Evolutionary conservation across 2,329 filamentous ascomycete genomes (phyloP), one percentile per base, ranked within the genome.

Genomic region (Cordyceps tenuipes): DNA sequence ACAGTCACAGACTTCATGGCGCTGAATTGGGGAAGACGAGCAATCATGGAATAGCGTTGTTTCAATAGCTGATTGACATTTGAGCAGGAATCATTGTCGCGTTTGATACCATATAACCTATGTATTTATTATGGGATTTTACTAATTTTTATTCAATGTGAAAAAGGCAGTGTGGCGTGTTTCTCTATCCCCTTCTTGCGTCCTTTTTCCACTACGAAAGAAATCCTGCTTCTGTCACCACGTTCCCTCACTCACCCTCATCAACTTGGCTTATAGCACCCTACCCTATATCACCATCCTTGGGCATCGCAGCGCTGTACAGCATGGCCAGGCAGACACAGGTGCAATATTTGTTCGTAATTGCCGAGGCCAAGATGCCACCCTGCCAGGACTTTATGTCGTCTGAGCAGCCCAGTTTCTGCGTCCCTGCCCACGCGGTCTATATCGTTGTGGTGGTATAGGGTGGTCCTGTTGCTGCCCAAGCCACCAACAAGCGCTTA

Each of bases 1-100:
- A 8, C 68, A 70, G 52, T 57, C 53, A 7, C 51, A 50, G n/a
- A 69, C 64, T 59, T 66, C 65, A 19, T 71, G 67, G 70, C 69
- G 61, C 66, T 56, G 51, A 51, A 36, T 13, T 3, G 34, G 34
- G 31, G 13, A 10, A 10, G 23, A 13, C 9, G 17, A 26, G n/a
- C 39, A 2, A 34, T 19, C 34, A 54, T 41, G 13, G 17, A 23
- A 36, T 34, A 43, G 50, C 57, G n/a, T 47, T 53, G 23, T 41
- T 48, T 21, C 2, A 39, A 39, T 44, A 39, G 54, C 6, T 15
- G 13, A 17, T 50, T 56, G 15, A n/a, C 39, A 43, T 43, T 2
- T 48, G 5, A 39, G 54, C 15, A 39, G 21, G 19, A 5, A 23
- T 34, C 10, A 17, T 52, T 53, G 23, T 51, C 17, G 5, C 39